Evolutionary conservation across 805 yeast species (phyloP).

Genomic region (Torulaspora maleeae): DNA sequence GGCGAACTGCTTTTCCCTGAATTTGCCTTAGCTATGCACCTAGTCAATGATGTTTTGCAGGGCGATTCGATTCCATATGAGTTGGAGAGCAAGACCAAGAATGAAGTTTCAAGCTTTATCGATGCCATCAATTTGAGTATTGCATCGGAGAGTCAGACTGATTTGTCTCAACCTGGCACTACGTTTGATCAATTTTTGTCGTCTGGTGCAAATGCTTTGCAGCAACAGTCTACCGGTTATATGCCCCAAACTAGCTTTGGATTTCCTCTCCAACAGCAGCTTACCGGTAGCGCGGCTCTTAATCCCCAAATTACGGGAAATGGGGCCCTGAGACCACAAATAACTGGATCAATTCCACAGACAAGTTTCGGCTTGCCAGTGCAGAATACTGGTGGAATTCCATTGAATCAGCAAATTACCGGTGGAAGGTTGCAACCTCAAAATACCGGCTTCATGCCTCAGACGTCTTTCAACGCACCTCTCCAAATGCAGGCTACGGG

Average conservation of each 20-base stretch:
- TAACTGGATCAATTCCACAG: slow-evolving; percentile 31
- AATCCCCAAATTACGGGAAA: slow-evolving; percentile 19
- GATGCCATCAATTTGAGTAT: slow-evolving; percentile 80
- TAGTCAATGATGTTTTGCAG: slow-evolving; percentile 70
- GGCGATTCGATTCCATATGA: slow-evolving; percentile 74
- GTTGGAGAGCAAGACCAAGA: slow-evolving; percentile 66
- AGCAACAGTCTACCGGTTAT: slow-evolving; percentile 39
- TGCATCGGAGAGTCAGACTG: slow-evolving; percentile 45
- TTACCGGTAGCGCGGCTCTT: slow-evolving; percentile 19
- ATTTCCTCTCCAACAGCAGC: slow-evolving; percentile 20
- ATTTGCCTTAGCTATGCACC: slow-evolving; percentile 85
- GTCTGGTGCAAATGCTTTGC: slow-evolving; percentile 25
- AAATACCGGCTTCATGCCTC: slow-evolving; percentile 41
- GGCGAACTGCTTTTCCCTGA: slow-evolving; percentile 89
- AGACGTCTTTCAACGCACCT: slow-evolving; percentile 37
- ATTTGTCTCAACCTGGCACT: slow-evolving; percentile 28
- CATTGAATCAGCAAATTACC: slow-evolving; percentile 33
- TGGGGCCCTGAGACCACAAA: slow-evolving; percentile 14
- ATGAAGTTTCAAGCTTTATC: slow-evolving; percentile 84
- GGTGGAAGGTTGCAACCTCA: slow-evolving; percentile 37
- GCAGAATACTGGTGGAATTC: slow-evolving; percentile 37
- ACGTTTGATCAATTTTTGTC: slow-evolving; percentile 40
- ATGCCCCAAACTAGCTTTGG: slow-evolving; percentile 38
- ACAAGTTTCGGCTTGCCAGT: slow-evolving; percentile 34
- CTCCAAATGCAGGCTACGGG: slow-evolving; percentile 28